Conservation (phyloP, 495 filamentous ascomycete species). For the Trichoderma virens region DNA sequence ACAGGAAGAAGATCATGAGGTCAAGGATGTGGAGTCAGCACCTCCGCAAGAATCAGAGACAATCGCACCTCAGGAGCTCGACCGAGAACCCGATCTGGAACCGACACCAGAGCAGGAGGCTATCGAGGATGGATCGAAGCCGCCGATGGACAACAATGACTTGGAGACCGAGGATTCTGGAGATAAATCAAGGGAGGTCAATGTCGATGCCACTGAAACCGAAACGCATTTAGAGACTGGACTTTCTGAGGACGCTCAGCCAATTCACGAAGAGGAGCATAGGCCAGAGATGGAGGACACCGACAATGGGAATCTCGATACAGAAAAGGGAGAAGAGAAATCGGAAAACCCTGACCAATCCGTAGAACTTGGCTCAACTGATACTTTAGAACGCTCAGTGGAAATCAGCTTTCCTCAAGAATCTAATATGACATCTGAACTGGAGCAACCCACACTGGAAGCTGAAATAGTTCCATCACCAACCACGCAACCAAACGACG, state of each 20-base stretch:
- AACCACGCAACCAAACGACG: not conserved
- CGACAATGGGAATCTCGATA: not conserved
- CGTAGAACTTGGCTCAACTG: not conserved
- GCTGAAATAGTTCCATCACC: not conserved
- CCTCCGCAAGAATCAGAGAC: not conserved
- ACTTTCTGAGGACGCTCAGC: not conserved
- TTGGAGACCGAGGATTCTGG: not conserved
- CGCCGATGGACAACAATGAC: not conserved
- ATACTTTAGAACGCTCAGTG: not conserved
- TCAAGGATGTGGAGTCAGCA: not conserved
- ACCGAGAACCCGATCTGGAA: not conserved
- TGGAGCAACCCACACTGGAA: not conserved
- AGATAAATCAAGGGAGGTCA: not conserved
- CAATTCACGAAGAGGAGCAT: not conserved
- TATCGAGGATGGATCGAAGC: not conserved
- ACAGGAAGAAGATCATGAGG: conserved; percentile 15
- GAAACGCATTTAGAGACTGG: not conserved
- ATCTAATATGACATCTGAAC: conserved; percentile 2
- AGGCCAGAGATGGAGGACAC: not conserved
- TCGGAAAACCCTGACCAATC: not conserved
- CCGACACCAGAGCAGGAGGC: not conserved
- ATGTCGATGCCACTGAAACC: not conserved
- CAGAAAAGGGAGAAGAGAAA: not conserved
- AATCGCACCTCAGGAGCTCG: not conserved
- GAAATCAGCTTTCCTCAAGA: not conserved